Percentiles rank a stretch among this genome's conserved stretches.
Evolutionary conservation across 495 filamentous ascomycete species (phyloP).

Genomic region (Melanomma pulvis-pyrius): DNA sequence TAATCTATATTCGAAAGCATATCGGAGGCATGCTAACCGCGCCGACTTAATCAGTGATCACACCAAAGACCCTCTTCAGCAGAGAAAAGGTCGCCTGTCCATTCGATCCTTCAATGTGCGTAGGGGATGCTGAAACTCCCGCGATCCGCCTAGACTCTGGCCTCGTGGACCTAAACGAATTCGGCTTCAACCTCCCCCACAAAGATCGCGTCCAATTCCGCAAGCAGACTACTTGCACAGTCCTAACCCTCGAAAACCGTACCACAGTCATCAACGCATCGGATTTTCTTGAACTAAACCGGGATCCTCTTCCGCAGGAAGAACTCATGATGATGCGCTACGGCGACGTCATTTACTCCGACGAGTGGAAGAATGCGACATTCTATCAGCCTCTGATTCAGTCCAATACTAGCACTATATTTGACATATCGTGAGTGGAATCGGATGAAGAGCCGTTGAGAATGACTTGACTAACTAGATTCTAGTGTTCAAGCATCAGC

Average conservation of each 20-base stretch:
- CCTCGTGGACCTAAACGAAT: slow-evolving; percentile 4
- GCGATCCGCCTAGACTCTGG: slow-evolving; percentile 18
- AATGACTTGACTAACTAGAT: background rate
- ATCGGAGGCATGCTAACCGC: background rate
- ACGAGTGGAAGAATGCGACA: slow-evolving; percentile 3
- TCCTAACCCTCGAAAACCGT: slow-evolving; percentile 1
- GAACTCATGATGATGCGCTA: background rate
- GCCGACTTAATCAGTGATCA: background rate
- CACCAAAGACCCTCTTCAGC: background rate
- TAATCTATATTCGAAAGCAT: background rate
- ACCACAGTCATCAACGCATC: slow-evolving; percentile 8
- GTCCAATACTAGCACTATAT: slow-evolving; percentile 2
- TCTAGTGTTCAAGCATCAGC: background rate
- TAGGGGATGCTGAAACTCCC: background rate
- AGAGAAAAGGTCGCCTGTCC: slow-evolving; percentile 12
- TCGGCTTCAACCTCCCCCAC: slow-evolving; percentile 1
- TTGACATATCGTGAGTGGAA: background rate
- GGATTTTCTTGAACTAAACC: background rate
- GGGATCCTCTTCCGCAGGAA: slow-evolving; percentile 6
- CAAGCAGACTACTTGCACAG: background rate
- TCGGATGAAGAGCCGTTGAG: background rate
- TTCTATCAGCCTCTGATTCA: background rate
- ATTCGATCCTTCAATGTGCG: slow-evolving; percentile 3
- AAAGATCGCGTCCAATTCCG: slow-evolving; percentile 10
- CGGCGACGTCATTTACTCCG: background rate